A percentile compares a stretch with the other conserved stretches of the same genome.
Evolutionary conservation across 1,284 basidiomycete species (phyloP).

Genomic region (Xerocomus nothofagi): DNA sequence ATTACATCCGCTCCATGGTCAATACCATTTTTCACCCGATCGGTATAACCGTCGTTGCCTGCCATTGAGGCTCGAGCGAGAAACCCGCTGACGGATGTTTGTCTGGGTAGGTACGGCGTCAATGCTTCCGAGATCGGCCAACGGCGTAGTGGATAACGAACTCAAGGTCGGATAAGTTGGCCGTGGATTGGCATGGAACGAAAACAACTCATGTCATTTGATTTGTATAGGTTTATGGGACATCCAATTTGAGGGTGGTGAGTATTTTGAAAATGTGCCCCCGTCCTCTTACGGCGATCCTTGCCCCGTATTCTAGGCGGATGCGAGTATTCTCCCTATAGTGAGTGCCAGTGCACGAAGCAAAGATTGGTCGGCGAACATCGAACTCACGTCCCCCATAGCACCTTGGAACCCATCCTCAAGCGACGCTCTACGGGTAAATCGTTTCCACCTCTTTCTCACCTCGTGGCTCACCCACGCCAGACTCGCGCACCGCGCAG

Average conservation of each 20-base stretch:
- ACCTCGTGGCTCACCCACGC: not conserved
- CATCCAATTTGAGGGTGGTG: constrained; percentile 22
- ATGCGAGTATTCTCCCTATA: constrained; percentile 21
- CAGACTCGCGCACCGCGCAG: too few species aligned
- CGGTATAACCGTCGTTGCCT: not conserved
- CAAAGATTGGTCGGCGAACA: not conserved
- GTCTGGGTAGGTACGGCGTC: constrained; percentile 15
- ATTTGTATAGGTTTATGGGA: constrained; percentile 17
- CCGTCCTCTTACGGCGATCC: not conserved
- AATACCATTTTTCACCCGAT: constrained; percentile 16
- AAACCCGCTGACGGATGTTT: not conserved
- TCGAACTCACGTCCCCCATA: not conserved
- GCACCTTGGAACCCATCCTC: constrained; percentile 16
- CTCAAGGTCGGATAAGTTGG: constrained; percentile 5
- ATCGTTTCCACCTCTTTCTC: not conserved
- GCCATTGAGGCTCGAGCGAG: not conserved
- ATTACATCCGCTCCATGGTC: constrained; percentile 12
- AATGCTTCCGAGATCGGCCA: constrained; percentile 17
- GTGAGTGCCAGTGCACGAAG: constrained; percentile 10
- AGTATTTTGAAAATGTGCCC: not conserved
- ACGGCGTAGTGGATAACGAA: constrained; percentile 16
- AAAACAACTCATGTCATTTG: not conserved
- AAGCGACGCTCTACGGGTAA: constrained; percentile 20
- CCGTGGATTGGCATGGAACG: not conserved
- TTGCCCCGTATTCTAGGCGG: constrained; percentile 11